phyloP scores from a whole-genome alignment of 371 early-diverging fungal species.

The Rhizopus microsporus region DNA sequence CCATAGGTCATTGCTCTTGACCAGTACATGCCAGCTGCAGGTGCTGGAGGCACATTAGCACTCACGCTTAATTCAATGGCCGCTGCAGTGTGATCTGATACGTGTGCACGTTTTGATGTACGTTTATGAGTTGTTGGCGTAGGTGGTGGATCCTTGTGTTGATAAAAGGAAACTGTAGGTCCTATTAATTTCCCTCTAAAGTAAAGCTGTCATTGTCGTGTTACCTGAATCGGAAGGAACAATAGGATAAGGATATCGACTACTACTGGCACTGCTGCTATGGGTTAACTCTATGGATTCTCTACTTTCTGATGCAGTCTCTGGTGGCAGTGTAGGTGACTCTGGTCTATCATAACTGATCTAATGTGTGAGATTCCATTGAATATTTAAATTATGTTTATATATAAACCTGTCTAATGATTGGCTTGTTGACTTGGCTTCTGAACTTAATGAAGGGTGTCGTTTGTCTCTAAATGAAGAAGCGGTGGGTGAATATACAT shows the following conservation, averaged over 20 bases:
- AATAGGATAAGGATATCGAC: background rate
- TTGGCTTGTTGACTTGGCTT: background rate
- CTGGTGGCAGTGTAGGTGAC: conserved; percentile 44
- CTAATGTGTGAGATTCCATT: too few relatives aligned
- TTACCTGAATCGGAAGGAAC: background rate
- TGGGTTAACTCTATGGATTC: background rate
- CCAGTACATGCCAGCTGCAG: conserved; percentile 92
- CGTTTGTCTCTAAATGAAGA: background rate
- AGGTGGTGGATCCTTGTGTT: conserved; percentile 4
- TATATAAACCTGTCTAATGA: background rate
- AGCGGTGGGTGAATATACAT: background rate
- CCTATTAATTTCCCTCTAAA: background rate
- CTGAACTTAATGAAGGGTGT: background rate
- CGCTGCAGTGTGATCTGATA: conserved; percentile 40
- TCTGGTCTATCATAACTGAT: conserved; percentile 28
- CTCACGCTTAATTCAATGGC: conserved; percentile 38
- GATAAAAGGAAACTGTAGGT: background rate
- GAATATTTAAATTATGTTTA: background rate
- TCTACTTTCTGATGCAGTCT: conserved; percentile 3
- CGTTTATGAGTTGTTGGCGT: background rate
- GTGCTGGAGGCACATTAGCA: conserved; percentile 48
- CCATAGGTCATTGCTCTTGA: conserved; percentile 70
- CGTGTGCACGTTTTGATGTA: conserved; percentile 14
- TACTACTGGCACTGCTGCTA: background rate
- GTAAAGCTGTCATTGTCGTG: background rate